Conservation (phyloP, 768 basidiomycete species). For the Xerocomus brunneocitrinus region DNA sequence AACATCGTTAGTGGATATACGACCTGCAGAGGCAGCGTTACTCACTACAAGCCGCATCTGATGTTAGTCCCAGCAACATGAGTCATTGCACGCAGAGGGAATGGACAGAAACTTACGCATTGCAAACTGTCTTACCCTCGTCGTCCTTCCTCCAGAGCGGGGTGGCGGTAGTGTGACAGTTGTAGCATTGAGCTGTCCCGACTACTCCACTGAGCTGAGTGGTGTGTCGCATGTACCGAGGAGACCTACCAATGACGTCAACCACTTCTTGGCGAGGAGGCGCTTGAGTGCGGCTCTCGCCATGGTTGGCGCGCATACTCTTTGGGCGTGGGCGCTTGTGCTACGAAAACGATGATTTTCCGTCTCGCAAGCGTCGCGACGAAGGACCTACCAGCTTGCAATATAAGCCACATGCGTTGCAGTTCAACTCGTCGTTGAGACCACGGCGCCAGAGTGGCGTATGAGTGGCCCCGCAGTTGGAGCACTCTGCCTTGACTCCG, state of each 20-base stretch:
- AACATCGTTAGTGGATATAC: slow-evolving; percentile 9
- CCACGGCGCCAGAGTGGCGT: slow-evolving; percentile 86
- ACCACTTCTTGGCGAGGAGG: slow-evolving; percentile 65
- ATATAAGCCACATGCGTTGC: slow-evolving; percentile 85
- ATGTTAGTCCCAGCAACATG: slow-evolving; percentile 5
- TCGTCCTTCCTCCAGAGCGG: slow-evolving; percentile 90
- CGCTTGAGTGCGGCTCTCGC: slow-evolving; percentile 63
- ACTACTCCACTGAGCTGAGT: slow-evolving; percentile 27
- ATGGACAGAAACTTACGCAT: slow-evolving; percentile 61
- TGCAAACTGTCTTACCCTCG: slow-evolving; percentile 88
- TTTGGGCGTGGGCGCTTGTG: slow-evolving; percentile 88
- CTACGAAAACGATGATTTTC: slow-evolving; percentile 31
- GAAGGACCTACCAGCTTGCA: slow-evolving; percentile 66
- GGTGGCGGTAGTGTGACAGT: slow-evolving; percentile 85
- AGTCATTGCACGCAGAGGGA: slow-evolving; percentile 10
- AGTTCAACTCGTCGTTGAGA: slow-evolving; percentile 84
- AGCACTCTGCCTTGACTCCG: slow-evolving; percentile 76
- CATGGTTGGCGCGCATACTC: slow-evolving; percentile 76
- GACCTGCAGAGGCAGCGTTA: slow-evolving; percentile 6
- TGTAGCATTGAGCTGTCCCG: slow-evolving; percentile 75
- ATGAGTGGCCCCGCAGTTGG: slow-evolving; percentile 85
- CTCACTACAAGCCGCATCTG: slow-evolving; percentile 76
- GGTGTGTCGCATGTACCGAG: slow-evolving; percentile 27
- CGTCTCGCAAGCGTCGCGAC: background rate
- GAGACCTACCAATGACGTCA: slow-evolving; percentile 64